A percentile compares a stretch with the other conserved stretches of the same genome.
These are phyloP conservation scores for bread wheat (Triticum aestivum) DNA, from an alignment of 176 grass and related monocot genomes.

Conservation along the genomic window DNA sequence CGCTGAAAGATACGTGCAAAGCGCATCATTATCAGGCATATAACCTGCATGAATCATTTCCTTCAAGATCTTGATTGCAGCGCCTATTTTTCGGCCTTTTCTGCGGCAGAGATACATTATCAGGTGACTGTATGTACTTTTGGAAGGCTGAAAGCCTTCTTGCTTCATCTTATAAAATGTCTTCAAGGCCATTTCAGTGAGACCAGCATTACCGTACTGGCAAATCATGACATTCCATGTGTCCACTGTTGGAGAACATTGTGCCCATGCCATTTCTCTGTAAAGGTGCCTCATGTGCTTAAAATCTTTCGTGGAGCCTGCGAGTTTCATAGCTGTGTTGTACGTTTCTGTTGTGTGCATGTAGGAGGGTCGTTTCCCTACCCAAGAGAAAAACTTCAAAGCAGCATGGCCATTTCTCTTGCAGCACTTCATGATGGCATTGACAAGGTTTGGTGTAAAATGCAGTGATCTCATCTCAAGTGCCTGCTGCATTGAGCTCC, in stretches of 20 bases:
- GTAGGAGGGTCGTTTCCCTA: slow-evolving; percentile 48
- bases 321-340: slow-evolving; percentile 85
- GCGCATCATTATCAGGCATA: slow-evolving; percentile 48
- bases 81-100: slow-evolving; percentile 67
- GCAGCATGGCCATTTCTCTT: slow-evolving; percentile 49
- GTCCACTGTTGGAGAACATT: slow-evolving; percentile 49
- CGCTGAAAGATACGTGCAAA: slow-evolving; percentile 57
- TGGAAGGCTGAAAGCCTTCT: slow-evolving; percentile 50
- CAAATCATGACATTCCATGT: slow-evolving; percentile 87
- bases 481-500: slow-evolving; percentile 49
- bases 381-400: slow-evolving; percentile 84
- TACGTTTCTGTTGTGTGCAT: slow-evolving; percentile 57
- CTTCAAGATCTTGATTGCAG: slow-evolving; percentile 67
- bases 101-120: slow-evolving; percentile 67
- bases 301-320: slow-evolving; percentile 81
- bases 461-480: slow-evolving; percentile 51
- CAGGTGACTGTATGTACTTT: slow-evolving; percentile 64
- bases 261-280: slow-evolving; percentile 67
- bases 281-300: slow-evolving; percentile 81
- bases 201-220: slow-evolving; percentile 80
- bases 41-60: slow-evolving; percentile 65
- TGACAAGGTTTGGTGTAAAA: slow-evolving; percentile 69
- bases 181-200: slow-evolving; percentile 66
- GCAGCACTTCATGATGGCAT: slow-evolving; percentile 55
- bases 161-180: slow-evolving; percentile 69